Percentiles rank a stretch among this genome's conserved stretches.
phyloP scores from a whole-genome alignment of 2,329 filamentous ascomycete species.

The Cladophialophora carrionii region DNA sequence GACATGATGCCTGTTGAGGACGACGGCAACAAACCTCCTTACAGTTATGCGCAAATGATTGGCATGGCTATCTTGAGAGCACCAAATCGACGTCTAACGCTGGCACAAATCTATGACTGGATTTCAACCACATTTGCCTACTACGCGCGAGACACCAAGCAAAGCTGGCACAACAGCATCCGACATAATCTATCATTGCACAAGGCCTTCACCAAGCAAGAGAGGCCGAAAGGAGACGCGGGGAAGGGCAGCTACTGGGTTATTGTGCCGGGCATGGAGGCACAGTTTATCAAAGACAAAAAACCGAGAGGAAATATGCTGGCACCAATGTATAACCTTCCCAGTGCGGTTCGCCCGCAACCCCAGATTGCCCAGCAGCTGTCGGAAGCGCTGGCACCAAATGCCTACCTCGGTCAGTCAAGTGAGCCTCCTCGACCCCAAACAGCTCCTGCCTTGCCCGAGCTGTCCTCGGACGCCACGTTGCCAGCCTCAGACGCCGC shows the following conservation, averaged over 20 bases:
- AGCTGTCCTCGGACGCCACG: conserved; percentile 77
- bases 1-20: conserved; percentile 83
- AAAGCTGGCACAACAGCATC: conserved; percentile 98
- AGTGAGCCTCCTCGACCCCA: conserved; percentile 40
- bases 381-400: conserved; percentile 32
- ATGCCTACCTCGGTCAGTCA: conserved; percentile 41
- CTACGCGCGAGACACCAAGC: conserved; percentile 74
- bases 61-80: conserved; percentile 95
- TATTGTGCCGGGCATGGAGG: conserved; percentile 86
- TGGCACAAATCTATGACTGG: conserved; percentile 98
- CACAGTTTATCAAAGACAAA: conserved; percentile 88
- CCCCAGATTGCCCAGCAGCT: conserved; percentile 33
- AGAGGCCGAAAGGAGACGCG: conserved; percentile 93
- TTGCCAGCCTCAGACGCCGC: conserved; percentile 71
- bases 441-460: conserved; percentile 44
- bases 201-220: conserved; percentile 94
- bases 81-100: conserved; percentile 77
- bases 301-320: conserved; percentile 42
- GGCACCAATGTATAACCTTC: conserved; percentile 51
- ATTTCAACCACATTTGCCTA: conserved; percentile 93
- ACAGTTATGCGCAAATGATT: conserved; percentile 93
- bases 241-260: conserved; percentile 98
- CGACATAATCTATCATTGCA: conserved; percentile 96
- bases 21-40: conserved; percentile 83
- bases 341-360: conserved; percentile 37